Percentiles rank a stretch among this genome's conserved stretches.
phyloP scores from a whole-genome alignment of 2,329 filamentous ascomycete genomes.

The Zalaria sp. region DNA sequence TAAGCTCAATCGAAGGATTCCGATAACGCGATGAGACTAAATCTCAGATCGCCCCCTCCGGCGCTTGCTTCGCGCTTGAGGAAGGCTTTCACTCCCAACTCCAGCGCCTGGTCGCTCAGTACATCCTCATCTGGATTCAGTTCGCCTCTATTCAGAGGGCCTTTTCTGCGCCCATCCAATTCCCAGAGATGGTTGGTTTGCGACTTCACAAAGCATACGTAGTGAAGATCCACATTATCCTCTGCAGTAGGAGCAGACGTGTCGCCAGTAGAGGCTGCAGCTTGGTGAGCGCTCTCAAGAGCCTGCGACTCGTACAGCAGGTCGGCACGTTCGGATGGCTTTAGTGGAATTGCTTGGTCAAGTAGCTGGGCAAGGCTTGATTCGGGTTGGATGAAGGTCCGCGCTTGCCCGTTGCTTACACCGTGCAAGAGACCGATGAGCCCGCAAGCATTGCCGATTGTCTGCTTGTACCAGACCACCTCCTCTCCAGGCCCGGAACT shows the following conservation, averaged over 20 bases:
- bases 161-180: constrained; percentile 60
- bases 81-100: constrained; percentile 51
- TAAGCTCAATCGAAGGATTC: constrained; percentile 38
- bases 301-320: constrained; percentile 64
- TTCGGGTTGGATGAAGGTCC: constrained; percentile 41
- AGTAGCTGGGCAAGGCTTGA: constrained; percentile 54
- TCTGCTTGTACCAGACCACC: constrained; percentile 89
- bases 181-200: constrained; percentile 63
- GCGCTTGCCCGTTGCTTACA: constrained; percentile 60
- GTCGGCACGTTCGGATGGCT: constrained; percentile 50
- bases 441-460: constrained; percentile 85
- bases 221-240: constrained; percentile 85
- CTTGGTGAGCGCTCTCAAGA: constrained; percentile 65
- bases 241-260: constrained; percentile 63
- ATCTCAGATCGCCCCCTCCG: constrained; percentile 44
- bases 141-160: constrained; percentile 50
- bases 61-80: constrained; percentile 41
- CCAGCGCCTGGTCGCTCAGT: constrained; percentile 56
- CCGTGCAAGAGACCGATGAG: constrained; percentile 80
- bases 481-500: constrained; percentile 57
- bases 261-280: constrained; percentile 63
- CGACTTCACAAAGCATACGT: constrained; percentile 83
- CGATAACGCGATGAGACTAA: constrained; percentile 48
- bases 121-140: constrained; percentile 32
- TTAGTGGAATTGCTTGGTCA: constrained; percentile 53